phyloP scores from a whole-genome alignment of 192 early-diverging fungal genomes.

The Linnemannia zychae region DNA sequence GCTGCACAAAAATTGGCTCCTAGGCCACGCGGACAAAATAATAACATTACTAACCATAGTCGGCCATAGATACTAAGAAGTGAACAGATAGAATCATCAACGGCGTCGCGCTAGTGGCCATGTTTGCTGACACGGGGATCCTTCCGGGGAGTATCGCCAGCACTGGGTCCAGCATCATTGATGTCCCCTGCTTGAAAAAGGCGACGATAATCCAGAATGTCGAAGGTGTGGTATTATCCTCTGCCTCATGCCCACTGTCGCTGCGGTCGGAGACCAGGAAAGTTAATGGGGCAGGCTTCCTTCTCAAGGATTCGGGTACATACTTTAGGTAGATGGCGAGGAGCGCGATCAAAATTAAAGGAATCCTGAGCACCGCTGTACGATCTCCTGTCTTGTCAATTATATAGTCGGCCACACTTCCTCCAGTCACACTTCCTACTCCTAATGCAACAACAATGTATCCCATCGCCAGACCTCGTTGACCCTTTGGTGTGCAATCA shows the following conservation, averaged over 20 bases:
- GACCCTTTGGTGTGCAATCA: slow-evolving; percentile 11
- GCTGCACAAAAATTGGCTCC: not conserved
- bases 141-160: not conserved
- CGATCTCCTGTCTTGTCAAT: not conserved
- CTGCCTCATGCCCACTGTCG: not conserved
- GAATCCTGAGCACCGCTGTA: not conserved
- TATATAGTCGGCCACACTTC: not conserved
- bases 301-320: slow-evolving; percentile 21
- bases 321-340: not conserved
- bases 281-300: not conserved
- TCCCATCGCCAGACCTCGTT: slow-evolving; percentile 11
- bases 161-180: not conserved
- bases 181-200: not conserved
- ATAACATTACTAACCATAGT: not conserved
- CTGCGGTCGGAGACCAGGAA: not conserved
- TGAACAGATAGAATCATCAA: not conserved
- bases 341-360: not conserved
- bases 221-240: not conserved
- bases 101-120: not conserved
- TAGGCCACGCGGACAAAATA: not conserved
- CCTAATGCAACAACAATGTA: not conserved
- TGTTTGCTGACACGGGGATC: not conserved
- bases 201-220: not conserved
- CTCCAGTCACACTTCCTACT: slow-evolving; percentile 5
- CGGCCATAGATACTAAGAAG: not conserved